These are phyloP conservation scores for Zalerion maritima DNA, from an alignment of 495 filamentous ascomycete species.

Conservation along the genomic window DNA sequence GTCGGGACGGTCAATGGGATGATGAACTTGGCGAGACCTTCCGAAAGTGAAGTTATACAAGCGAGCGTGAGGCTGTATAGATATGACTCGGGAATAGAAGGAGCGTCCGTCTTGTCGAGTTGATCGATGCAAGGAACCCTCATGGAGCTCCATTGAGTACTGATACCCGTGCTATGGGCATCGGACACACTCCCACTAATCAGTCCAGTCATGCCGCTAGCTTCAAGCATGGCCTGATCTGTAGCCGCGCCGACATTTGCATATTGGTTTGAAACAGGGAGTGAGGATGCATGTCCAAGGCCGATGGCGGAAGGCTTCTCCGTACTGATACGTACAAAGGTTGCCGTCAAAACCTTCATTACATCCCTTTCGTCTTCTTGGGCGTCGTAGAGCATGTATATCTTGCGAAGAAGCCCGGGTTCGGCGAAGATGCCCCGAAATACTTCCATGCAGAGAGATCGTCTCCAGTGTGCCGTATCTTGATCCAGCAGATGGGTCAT, in stretches of 20 bases:
- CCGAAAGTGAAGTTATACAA: constrained; percentile 76
- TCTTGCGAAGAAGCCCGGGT: constrained; percentile 56
- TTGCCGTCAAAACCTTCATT: constrained; percentile 63
- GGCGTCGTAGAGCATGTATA: constrained; percentile 69
- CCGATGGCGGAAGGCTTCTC: constrained; percentile 84
- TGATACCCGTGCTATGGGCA: constrained; percentile 61
- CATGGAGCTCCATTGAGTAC: constrained; percentile 77
- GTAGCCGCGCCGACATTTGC: constrained; percentile 26
- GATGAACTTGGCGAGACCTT: constrained; percentile 84
- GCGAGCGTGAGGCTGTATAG: constrained; percentile 79
- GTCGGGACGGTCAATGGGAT: constrained; percentile 72
- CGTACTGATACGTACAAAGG: constrained; percentile 74
- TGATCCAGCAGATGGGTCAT: constrained; percentile 80
- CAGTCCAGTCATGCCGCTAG: constrained; percentile 73
- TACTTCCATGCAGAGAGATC: constrained; percentile 80
- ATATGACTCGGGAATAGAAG: constrained; percentile 76
- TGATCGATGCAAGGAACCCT: constrained; percentile 84
- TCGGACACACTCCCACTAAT: constrained; percentile 63
- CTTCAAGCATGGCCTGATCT: constrained; percentile 78
- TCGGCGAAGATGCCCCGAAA: constrained; percentile 75
- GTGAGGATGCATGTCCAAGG: constrained; percentile 69
- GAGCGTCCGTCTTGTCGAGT: constrained; percentile 81
- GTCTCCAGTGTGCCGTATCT: constrained; percentile 69
- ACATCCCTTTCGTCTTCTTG: constrained; percentile 59
- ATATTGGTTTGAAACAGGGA: constrained; percentile 39